These are phyloP conservation scores for Auriscalpium microsporum DNA, from an alignment of 768 basidiomycete genomes.

Conservation along the genomic window DNA sequence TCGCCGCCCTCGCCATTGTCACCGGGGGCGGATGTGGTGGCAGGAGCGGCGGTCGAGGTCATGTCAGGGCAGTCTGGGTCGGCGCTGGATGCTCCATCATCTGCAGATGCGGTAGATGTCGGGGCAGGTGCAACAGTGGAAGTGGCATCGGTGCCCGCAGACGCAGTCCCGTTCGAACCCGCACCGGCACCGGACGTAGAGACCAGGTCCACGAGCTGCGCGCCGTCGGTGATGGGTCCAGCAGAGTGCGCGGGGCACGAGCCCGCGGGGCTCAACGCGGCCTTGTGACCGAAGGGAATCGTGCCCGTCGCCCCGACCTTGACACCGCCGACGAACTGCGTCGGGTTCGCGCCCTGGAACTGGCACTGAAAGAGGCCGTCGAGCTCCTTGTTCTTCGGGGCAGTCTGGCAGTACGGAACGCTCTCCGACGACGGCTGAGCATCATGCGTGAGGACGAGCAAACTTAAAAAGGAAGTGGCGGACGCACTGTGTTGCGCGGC, in stretches of 20 bases:
- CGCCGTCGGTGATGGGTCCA: slow-evolving; percentile 43
- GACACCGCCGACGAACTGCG: slow-evolving; percentile 36
- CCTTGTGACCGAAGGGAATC: slow-evolving; percentile 40
- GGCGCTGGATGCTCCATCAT: not conserved
- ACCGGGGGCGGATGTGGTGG: not conserved
- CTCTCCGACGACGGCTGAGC: slow-evolving; percentile 33
- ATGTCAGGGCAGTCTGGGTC: slow-evolving; percentile 1
- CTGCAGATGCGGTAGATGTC: slow-evolving; percentile 3
- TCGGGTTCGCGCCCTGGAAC: slow-evolving; percentile 37
- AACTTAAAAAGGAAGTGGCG: not conserved
- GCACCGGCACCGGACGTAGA: slow-evolving; percentile 26
- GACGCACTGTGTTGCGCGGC: slow-evolving; percentile 44
- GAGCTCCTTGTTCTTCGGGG: slow-evolving; percentile 43
- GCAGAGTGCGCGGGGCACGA: slow-evolving; percentile 41
- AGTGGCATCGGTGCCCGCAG: not conserved
- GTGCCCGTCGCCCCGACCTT: slow-evolving; percentile 39
- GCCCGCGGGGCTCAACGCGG: slow-evolving; percentile 35
- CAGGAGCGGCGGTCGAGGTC: not conserved
- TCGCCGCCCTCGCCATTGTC: no score
- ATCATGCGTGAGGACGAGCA: not conserved
- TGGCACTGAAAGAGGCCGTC: slow-evolving; percentile 53
- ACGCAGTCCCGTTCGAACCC: not conserved
- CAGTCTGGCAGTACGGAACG: slow-evolving; percentile 46
- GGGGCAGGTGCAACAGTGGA: not conserved
- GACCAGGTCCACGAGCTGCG: slow-evolving; percentile 31